Conservation (phyloP, 495 filamentous ascomycete genomes). For the Lichina pygmaea region DNA sequence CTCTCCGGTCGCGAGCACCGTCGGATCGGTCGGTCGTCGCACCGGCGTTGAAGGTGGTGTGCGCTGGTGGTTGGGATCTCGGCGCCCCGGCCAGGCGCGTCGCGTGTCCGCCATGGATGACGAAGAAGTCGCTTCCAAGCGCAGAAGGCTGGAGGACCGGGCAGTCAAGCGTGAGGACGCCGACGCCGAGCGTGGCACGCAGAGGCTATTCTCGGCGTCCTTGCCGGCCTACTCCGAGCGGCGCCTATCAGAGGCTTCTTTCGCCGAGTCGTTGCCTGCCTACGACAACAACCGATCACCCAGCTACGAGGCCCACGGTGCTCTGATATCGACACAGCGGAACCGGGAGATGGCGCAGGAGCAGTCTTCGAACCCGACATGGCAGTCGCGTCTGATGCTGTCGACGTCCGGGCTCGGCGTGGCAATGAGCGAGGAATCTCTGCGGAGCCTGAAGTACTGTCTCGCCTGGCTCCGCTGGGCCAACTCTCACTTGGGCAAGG, state of each 20-base stretch:
- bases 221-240: conserved; percentile 8
- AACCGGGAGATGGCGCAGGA: background rate
- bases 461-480: conserved; percentile 48
- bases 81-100: conserved; percentile 11
- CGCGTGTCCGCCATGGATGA: conserved; percentile 16
- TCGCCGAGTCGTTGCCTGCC: conserved; percentile 42
- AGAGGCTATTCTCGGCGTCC: conserved; percentile 1
- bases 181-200: conserved; percentile 15
- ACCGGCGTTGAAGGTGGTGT: conserved; percentile 66
- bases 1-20: conserved; percentile 54
- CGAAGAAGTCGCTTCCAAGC: conserved; percentile 27
- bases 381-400: conserved; percentile 58
- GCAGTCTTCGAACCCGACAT: conserved; percentile 15
- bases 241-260: conserved; percentile 20
- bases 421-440: conserved; percentile 64
- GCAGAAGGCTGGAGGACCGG: conserved; percentile 28
- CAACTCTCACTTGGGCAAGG: conserved; percentile 42
- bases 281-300: conserved; percentile 56
- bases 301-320: conserved; percentile 28
- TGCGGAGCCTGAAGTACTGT: conserved; percentile 51
- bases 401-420: conserved; percentile 63
- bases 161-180: conserved; percentile 11
- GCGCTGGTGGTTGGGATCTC: conserved; percentile 40
- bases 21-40: conserved; percentile 50
- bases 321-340: background rate